phyloP scores from a whole-genome alignment of 2,329 filamentous ascomycete genomes.

The Aspergillus ruber region DNA sequence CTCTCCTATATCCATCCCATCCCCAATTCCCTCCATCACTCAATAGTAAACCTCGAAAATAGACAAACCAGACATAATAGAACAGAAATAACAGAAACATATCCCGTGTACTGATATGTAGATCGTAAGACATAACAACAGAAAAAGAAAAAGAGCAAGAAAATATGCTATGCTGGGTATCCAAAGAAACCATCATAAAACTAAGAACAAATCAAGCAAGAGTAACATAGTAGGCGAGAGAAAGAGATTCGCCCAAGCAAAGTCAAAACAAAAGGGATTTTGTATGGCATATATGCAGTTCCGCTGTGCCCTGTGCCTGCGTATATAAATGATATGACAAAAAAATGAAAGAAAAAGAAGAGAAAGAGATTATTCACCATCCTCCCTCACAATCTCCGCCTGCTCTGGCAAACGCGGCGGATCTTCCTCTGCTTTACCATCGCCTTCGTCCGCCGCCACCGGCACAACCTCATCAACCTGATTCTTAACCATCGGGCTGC shows the following conservation, averaged over 20 bases:
- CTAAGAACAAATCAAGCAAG: background rate
- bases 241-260: too few species aligned
- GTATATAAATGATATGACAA: background rate
- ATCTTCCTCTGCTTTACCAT: background rate
- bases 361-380: background rate
- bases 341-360: background rate
- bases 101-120: background rate
- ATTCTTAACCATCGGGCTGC: background rate
- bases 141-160: slow-evolving; percentile 3
- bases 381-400: background rate
- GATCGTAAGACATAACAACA: background rate
- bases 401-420: background rate
- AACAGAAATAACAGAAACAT: background rate
- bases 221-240: background rate
- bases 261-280: background rate
- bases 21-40: too few species aligned
- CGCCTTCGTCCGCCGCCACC: background rate
- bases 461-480: background rate
- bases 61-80: background rate
- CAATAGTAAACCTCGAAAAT: too few species aligned
- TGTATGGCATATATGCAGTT: background rate
- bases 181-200: slow-evolving; percentile 10
- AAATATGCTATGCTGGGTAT: slow-evolving; percentile 25
- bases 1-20: too few species aligned
- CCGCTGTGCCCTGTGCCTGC: too few species aligned